Evolutionary conservation across 73 alveolate genomes (phyloP).

Genomic region (Chromera velia): DNA sequence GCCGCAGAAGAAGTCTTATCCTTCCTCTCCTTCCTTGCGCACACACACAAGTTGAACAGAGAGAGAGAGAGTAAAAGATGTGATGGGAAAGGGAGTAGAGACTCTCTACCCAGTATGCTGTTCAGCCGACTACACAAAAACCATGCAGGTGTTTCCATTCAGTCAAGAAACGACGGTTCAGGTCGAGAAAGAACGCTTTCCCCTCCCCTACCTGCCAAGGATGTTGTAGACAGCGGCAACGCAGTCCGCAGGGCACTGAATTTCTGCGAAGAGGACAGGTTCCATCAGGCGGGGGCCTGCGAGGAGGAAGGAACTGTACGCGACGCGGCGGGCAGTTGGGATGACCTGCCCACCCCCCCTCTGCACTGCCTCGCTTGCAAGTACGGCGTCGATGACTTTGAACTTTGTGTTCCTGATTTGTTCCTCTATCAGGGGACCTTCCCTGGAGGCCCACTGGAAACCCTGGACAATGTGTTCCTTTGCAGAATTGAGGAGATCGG

Average conservation of each 20-base stretch:
- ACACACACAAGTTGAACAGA: neutral
- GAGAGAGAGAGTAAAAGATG: too few species aligned
- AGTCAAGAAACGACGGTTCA: too few species aligned
- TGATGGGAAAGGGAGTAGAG: too few species aligned
- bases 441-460: slow-evolving; percentile 90
- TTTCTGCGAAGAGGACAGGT: slow-evolving; percentile 83
- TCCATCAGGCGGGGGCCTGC: slow-evolving; percentile 98
- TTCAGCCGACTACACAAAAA: neutral
- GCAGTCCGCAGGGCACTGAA: slow-evolving; percentile 90
- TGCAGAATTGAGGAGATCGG: slow-evolving; percentile 57
- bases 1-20: too few species aligned
- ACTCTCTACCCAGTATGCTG: too few species aligned
- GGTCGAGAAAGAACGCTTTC: too few species aligned
- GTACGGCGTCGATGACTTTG: slow-evolving; percentile 77
- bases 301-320: slow-evolving; percentile 86
- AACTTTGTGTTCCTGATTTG: slow-evolving; percentile 83
- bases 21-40: neutral
- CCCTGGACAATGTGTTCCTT: slow-evolving; percentile 89
- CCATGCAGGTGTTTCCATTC: neutral
- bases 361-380: slow-evolving; percentile 79
- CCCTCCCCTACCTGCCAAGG: slow-evolving; percentile 84
- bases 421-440: slow-evolving; percentile 93
- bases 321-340: slow-evolving; percentile 72
- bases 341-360: slow-evolving; percentile 92
- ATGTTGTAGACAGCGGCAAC: slow-evolving; percentile 84